Evolutionary conservation across 2,329 filamentous ascomycete species (phyloP).

Genomic region (Stemphylium vesicarium): DNA sequence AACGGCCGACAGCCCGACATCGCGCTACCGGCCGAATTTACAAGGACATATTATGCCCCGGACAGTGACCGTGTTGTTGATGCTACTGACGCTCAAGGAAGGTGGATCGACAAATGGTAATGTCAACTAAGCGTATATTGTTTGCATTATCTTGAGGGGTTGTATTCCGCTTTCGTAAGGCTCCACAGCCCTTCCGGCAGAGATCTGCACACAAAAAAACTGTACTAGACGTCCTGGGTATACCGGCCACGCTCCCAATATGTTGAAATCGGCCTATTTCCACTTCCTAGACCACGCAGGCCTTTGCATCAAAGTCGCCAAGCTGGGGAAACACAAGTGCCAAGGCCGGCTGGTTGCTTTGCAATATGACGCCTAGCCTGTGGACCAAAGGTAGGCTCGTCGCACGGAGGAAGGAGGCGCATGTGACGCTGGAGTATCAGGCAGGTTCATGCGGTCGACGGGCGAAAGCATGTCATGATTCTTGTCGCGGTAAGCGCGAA

Average conservation of each 20-base stretch:
- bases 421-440: not conserved
- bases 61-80: not conserved
- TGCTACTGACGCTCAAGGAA: not conserved
- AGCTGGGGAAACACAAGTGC: too few species aligned
- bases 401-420: too few species aligned
- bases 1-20: slow-evolving; percentile 6
- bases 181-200: not conserved
- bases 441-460: not conserved
- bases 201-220: too few species aligned
- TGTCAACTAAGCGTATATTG: not conserved
- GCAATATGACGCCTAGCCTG: too few species aligned
- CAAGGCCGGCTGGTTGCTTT: too few species aligned
- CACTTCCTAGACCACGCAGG: too few species aligned
- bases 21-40: not conserved
- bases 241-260: too few species aligned
- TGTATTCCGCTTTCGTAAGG: not conserved
- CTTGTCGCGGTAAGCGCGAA: not conserved
- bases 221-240: too few species aligned
- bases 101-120: not conserved
- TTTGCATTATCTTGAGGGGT: not conserved
- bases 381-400: not conserved
- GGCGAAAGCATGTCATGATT: not conserved
- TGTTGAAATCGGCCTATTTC: too few species aligned
- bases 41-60: not conserved
- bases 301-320: too few species aligned